These are phyloP conservation scores for Primulina eburnea DNA, from an alignment of 257 asterid genomes.

Conservation along the genomic window DNA sequence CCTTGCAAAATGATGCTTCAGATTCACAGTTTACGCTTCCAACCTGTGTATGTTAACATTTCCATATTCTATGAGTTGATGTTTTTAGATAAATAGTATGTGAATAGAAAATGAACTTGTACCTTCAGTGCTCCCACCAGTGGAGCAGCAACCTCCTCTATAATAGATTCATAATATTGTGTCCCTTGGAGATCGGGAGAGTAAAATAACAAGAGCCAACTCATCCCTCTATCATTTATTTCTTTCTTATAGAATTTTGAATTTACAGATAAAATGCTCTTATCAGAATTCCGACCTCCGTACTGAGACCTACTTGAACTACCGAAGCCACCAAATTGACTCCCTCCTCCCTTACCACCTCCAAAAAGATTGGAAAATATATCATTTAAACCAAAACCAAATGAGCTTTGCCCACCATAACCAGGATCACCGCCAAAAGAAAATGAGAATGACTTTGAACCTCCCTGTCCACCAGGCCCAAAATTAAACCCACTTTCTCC, in stretches of 20 bases:
- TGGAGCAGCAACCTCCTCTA: conserved; percentile 48
- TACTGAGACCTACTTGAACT: conserved; percentile 57
- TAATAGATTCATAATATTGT: conserved; percentile 54
- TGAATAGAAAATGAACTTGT: conserved; percentile 10
- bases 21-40: conserved; percentile 76
- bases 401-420: conserved; percentile 51
- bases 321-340: conserved; percentile 61
- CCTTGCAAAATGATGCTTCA: conserved; percentile 72
- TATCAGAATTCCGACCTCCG: conserved; percentile 37
- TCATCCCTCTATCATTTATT: conserved; percentile 64
- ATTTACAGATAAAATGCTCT: conserved; percentile 51
- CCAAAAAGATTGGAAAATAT: conserved; percentile 70
- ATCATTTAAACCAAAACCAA: conserved; percentile 65
- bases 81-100: background rate
- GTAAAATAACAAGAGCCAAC: conserved; percentile 68
- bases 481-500: conserved; percentile 76
- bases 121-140: conserved; percentile 88
- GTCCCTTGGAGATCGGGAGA: conserved; percentile 47
- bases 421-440: conserved; percentile 76
- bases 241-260: conserved; percentile 59
- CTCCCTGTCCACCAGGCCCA: conserved; percentile 67
- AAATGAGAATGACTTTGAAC: conserved; percentile 77
- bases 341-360: conserved; percentile 64
- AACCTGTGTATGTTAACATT: conserved; percentile 40
- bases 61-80: conserved; percentile 2